Evolutionary conservation across 805 yeast genomes (phyloP), one percentile per base, ranked within the genome.

Genomic region (Huiozyma naganishii): DNA sequence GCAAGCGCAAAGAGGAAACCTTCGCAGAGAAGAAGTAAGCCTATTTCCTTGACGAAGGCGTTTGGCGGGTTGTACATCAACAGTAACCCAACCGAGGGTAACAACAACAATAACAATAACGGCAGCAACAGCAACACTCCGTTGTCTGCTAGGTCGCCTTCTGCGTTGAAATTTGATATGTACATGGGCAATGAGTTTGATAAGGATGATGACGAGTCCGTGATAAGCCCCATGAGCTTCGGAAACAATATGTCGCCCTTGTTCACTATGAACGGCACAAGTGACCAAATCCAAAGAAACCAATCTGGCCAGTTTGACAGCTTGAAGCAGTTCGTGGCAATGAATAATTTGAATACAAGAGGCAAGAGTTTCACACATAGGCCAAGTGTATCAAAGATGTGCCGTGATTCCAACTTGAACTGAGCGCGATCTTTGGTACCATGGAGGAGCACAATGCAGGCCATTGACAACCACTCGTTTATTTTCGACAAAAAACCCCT

Each of bases 211-310:
- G 44, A 41, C 13, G 40, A 36, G 11, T 41, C 44, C 6, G 40
- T 36, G 32, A 36, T 41, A 23, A 36, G 40, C 6, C 44, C 44
- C n/a, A 23, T 41, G 12, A 36, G 40, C 27, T 49, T 45, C 39
- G 43, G 46, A 10, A 49, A 49, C 34, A 39, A 43, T 13, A 7
- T n/a, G 12, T 50, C 53, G 4, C 52, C 55, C 27, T 39, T 38
- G 5, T 23, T 40, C 9, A 48, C 52, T 11, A 52, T 52, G 7
- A 43, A 36, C 27, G 47, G 57, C 41, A 56, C 62, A 5, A 51
- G 50, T n/a, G 54, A 55, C 41, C 64, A 60, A 45, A 47, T 59
- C 8, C 47, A 55, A 39, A 55, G 62, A 40, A 60, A 59, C 36
- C 45, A 52, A 27, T 47, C 39, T 5, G 55, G 57, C 2, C 44